Base-by-base conservation (phyloP, 2,329 filamentous ascomycete genomes). In the Acephala macrosclerotiorum region DNA sequence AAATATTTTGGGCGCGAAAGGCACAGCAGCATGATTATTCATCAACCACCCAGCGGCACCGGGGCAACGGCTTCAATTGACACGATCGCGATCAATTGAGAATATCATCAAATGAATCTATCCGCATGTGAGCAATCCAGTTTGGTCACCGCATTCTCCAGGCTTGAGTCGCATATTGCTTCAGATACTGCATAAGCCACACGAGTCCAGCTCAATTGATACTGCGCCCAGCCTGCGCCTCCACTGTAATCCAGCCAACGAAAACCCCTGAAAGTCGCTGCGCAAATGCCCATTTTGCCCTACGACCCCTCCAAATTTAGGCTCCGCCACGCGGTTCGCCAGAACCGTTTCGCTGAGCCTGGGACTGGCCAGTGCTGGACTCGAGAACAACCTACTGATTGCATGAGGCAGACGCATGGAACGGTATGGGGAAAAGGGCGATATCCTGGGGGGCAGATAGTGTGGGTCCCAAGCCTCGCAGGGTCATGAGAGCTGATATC, bases 241-340 rank as follows among this genome's bases (percentile, higher is more conserved):
- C 11, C 25, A 14, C 49, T 53, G 49, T 3, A 33, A 33, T 14
- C 49, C 29, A 18, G 18, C 49, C 49, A 53, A 53, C 49, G 49
- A 53, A 26, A 29, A 2, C 5, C 49, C 49, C 49, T 53, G 49
- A 18, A 18, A 3, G 2, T 12, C 26, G 49, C 49, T 53, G 49
- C 49, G 49, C 25, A 33, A 53, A 53, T 20, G 18, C 16, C 25
- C 25, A 3, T 12, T 53, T 53, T 53, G 49, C 49, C 49, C 49
- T 53, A 29, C n/a, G 12, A 29, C 5, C 7, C 49, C 49, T 29
- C 25, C 49, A 8, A 33, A 3, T 6, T 18, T 18, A n/a, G 49
- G 49, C 49, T 53, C 25, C 49, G 49, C 49, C 49, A 53, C 26
- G n/a, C 49, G 7, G 49, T 53, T 53, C 49, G 49, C 49, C 49